A percentile compares a stretch with the other conserved stretches of the same genome.
These are phyloP conservation scores for Fragosphaeria purpurea DNA, from an alignment of 2,329 filamentous ascomycete genomes.

Conservation along the genomic window DNA sequence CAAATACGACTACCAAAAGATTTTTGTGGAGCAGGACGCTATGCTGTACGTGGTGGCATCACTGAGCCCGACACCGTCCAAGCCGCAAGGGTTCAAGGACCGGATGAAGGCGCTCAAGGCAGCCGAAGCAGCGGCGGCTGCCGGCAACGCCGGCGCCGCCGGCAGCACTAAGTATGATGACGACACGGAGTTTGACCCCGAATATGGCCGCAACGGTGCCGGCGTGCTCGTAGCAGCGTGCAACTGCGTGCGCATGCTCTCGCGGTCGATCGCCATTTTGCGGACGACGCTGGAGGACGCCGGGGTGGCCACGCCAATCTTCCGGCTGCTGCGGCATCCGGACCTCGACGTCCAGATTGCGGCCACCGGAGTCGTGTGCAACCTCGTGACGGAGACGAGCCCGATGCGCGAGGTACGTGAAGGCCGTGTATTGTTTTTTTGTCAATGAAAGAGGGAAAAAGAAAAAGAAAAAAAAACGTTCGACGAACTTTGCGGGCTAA, in stretches of 20 bases:
- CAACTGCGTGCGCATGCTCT: constrained; percentile 68
- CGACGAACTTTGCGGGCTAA: background rate
- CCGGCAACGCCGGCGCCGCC: too few species aligned
- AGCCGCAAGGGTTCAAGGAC: constrained; percentile 35
- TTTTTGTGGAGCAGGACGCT: constrained; percentile 71
- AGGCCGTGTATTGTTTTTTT: constrained; percentile 2
- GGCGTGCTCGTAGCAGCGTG: constrained; percentile 78
- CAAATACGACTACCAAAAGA: constrained; percentile 76
- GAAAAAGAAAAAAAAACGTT: too few species aligned
- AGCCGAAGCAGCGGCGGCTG: background rate
- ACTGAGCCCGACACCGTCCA: constrained; percentile 47
- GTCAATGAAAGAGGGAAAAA: background rate
- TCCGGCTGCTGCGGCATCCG: constrained; percentile 62
- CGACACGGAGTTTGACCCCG: constrained; percentile 25
- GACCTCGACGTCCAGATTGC: constrained; percentile 76
- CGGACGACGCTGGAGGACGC: constrained; percentile 82
- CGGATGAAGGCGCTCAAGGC: constrained; percentile 21
- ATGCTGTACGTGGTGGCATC: constrained; percentile 77
- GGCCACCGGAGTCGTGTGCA: constrained; percentile 74
- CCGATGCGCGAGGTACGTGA: constrained; percentile 73
- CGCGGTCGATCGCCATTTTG: constrained; percentile 73
- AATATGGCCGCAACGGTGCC: constrained; percentile 64
- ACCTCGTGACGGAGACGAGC: constrained; percentile 79
- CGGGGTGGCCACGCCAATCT: constrained; percentile 67
- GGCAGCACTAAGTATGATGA: constrained; percentile 12